Evolutionary conservation across 352 stramenopile species (phyloP), one percentile per base, ranked within the genome.

Genomic region (Pythium sukuiense): DNA sequence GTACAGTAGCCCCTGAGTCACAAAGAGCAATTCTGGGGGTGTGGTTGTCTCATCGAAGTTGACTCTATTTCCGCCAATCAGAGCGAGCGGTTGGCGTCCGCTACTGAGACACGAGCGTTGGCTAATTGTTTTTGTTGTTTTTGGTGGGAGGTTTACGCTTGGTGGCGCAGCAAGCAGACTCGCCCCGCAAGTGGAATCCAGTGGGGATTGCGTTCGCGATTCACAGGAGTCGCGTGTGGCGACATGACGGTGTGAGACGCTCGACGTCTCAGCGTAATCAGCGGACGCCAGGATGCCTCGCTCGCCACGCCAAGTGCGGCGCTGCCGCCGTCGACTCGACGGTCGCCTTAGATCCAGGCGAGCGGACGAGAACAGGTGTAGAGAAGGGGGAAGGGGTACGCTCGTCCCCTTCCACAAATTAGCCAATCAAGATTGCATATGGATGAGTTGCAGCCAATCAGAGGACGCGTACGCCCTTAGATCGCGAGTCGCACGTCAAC

Each of bases 371-470:
- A 45, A 20, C 5, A 37, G 56, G 27, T 41, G 43, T 11, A 27
- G 16, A 45, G 11, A 59, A n/a, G n/a, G 52, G 57, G 57, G 43
- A 55, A 55, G 45, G 57, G 57, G 57, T 45, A 63, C 57, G 24
- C 53, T 52, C 59, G 33, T 65, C 59, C 46, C 4, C 59, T 50
- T 6, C 8, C 12, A n/a, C 20, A 20, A 41, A 59, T 59, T 41
- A 49, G 46, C 59, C 49, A 59, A 63, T 55, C 46, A 37, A 9
- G 14, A 18, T 6, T 4, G 11, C 20, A 11, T 30, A 27, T 16
- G 5, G 1, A 7, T 18, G 9, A 43, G 1, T 43, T 18, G 16
- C 50, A 7, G 18, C 18, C 45, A 52, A 30, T 30, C 45, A 30
- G 20, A 6, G 18, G 45, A 8, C 18, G 45, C 3, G 20, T 16